phyloP scores from a whole-genome alignment of 257 asterid genomes.

The Solanum peruvianum region DNA sequence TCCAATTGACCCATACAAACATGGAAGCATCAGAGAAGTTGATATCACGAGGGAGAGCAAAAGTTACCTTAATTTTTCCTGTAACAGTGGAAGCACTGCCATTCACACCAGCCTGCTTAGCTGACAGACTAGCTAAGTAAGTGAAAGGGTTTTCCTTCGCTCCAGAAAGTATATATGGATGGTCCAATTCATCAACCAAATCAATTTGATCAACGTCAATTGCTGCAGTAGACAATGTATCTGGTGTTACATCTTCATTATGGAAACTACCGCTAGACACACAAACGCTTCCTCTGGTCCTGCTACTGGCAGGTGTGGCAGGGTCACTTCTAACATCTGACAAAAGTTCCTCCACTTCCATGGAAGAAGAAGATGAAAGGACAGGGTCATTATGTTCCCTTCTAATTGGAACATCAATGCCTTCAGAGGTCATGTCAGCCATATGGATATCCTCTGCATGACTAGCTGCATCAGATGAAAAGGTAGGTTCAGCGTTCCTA shows the following conservation, averaged over 20 bases:
- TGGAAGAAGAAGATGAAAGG: neutral
- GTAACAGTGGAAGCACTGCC: slow-evolving; percentile 35
- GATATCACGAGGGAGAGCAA: neutral
- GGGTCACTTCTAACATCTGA: neutral
- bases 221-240: neutral
- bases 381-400: slow-evolving; percentile 14
- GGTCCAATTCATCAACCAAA: slow-evolving; percentile 36
- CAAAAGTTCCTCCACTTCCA: slow-evolving; percentile 2
- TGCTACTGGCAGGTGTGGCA: neutral
- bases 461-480: neutral
- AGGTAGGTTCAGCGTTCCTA: slow-evolving; percentile 10
- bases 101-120: slow-evolving; percentile 35
- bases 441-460: neutral
- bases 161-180: slow-evolving; percentile 27
- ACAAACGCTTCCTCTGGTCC: neutral
- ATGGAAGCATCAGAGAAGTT: neutral
- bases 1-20: neutral
- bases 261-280: neutral
- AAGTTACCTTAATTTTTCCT: slow-evolving; percentile 73
- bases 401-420: slow-evolving; percentile 4
- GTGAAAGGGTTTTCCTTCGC: slow-evolving; percentile 68
- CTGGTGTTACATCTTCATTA: slow-evolving; percentile 2
- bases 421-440: slow-evolving; percentile 9
- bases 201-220: slow-evolving; percentile 41
- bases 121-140: slow-evolving; percentile 76